These are phyloP conservation scores for bread wheat (Triticum aestivum) DNA, from an alignment of 176 grass and related monocot species.

Conservation along the genomic window DNA sequence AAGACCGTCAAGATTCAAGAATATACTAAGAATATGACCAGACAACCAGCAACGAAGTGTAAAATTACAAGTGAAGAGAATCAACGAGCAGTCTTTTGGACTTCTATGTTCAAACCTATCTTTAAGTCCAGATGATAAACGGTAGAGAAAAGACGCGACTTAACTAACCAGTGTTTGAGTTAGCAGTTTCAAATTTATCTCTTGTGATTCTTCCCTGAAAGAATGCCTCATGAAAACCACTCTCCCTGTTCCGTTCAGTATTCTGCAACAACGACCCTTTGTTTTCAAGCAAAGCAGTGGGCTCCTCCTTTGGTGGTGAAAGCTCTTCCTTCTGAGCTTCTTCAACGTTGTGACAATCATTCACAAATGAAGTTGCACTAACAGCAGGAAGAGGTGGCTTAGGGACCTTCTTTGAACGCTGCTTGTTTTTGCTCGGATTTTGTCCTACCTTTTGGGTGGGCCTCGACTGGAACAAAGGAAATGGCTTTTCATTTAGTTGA, in stretches of 20 bases:
- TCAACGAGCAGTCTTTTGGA: not conserved
- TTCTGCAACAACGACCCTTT: slow-evolving; percentile 20
- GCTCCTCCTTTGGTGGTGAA: slow-evolving; percentile 27
- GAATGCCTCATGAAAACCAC: slow-evolving; percentile 15
- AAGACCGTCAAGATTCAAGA: too few relatives aligned
- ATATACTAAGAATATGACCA: slow-evolving; percentile 3
- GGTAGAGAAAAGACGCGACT: not conserved
- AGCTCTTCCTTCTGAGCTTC: slow-evolving; percentile 14
- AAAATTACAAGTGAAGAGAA: slow-evolving; percentile 14
- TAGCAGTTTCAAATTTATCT: slow-evolving; percentile 4
- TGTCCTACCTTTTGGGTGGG: slow-evolving; percentile 19
- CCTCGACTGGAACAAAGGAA: slow-evolving; percentile 32
- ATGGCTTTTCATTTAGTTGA: slow-evolving; percentile 10
- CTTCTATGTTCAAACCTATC: not conserved
- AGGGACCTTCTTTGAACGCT: slow-evolving; percentile 31
- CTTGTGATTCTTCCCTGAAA: slow-evolving; percentile 22
- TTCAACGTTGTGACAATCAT: slow-evolving; percentile 25
- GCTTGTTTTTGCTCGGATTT: slow-evolving; percentile 24
- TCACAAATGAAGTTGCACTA: slow-evolving; percentile 28
- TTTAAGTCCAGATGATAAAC: slow-evolving; percentile 2
- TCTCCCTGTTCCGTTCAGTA: slow-evolving; percentile 20
- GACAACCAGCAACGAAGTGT: not conserved
- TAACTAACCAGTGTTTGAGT: slow-evolving; percentile 50
- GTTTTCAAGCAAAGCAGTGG: slow-evolving; percentile 9
- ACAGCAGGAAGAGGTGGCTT: slow-evolving; percentile 21